A percentile compares a stretch with the other conserved stretches of the same genome.
phyloP scores from a whole-genome alignment of 306 rosid genomes.

The Rosa lucieae region DNA sequence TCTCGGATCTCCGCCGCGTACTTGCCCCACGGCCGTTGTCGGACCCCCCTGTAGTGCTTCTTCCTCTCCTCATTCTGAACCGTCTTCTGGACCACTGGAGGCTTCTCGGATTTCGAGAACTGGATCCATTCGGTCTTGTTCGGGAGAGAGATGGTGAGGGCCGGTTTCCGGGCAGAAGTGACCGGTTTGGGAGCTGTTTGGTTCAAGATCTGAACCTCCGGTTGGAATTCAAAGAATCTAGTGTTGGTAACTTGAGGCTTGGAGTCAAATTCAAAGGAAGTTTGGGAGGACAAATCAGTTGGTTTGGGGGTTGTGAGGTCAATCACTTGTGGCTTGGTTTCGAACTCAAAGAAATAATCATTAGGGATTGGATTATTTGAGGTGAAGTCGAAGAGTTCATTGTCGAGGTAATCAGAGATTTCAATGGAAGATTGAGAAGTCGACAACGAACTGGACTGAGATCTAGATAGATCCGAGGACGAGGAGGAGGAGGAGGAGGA shows the following conservation, averaged over 20 bases:
- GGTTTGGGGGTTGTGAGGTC: constrained; percentile 42
- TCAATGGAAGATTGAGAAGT: constrained; percentile 34
- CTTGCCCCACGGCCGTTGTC: constrained; percentile 87
- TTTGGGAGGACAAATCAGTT: background rate
- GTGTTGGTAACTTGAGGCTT: constrained; percentile 1
- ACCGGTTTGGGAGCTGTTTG: constrained; percentile 8
- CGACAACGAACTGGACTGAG: constrained; percentile 36
- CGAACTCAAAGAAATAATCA: constrained; percentile 27
- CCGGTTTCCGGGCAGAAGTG: constrained; percentile 38
- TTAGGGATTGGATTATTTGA: background rate
- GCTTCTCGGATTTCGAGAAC: constrained; percentile 30
- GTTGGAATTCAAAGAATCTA: constrained; percentile 14
- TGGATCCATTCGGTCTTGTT: constrained; percentile 64
- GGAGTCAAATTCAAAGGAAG: constrained; percentile 17
- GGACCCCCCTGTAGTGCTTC: constrained; percentile 65
- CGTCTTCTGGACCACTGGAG: background rate
- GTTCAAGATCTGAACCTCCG: constrained; percentile 9
- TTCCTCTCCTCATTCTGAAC: constrained; percentile 12
- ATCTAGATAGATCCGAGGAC: background rate
- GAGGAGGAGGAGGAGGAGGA: background rate
- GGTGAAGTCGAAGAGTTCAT: constrained; percentile 20
- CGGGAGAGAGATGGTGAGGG: constrained; percentile 61
- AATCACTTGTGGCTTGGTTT: constrained; percentile 40
- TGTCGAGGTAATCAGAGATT: constrained; percentile 26
- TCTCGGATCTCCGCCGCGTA: constrained; percentile 89